A percentile compares a stretch with the other conserved stretches of the same genome.
Conservation (phyloP, 2,329 filamentous ascomycete species). For the Cryphonectria naterciae region DNA sequence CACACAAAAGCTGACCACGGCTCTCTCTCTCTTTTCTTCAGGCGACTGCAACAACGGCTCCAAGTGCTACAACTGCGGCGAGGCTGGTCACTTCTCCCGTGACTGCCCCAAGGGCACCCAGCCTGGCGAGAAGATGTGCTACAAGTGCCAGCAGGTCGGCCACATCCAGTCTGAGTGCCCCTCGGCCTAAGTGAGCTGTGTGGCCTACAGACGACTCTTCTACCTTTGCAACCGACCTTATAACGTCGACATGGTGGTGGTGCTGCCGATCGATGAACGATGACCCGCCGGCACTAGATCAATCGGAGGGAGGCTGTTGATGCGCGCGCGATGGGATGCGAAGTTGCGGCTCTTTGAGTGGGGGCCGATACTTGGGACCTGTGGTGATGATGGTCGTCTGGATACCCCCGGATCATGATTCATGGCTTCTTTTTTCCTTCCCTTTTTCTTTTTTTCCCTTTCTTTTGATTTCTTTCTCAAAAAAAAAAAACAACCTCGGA, state of each 20-base stretch:
- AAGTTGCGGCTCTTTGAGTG: constrained; percentile 30
- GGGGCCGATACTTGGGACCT: constrained; percentile 30
- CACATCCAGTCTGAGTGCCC: constrained; percentile 96
- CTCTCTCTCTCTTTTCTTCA: constrained; percentile 36
- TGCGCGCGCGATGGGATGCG: constrained; percentile 30
- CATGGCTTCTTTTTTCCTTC: constrained; percentile 26
- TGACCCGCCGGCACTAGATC: constrained; percentile 23
- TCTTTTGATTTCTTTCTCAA: neutral
- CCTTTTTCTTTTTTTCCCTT: constrained; percentile 13
- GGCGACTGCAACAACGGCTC: constrained; percentile 96
- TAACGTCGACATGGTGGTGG: constrained; percentile 22
- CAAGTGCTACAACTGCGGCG: constrained; percentile 99
- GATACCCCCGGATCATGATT: constrained; percentile 32
- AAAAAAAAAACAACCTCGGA: neutral
- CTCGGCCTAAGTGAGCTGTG: constrained; percentile 61
- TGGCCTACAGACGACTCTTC: constrained; percentile 30
- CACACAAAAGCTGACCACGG: constrained; percentile 19
- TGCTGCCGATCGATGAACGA: constrained; percentile 23
- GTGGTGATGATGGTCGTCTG: constrained; percentile 31
- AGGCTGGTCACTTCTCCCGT: constrained; percentile 91
- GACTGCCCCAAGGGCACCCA: constrained; percentile 94
- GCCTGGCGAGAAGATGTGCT: constrained; percentile 92
- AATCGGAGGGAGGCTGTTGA: constrained; percentile 29
- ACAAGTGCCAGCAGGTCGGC: constrained; percentile 85
- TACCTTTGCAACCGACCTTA: constrained; percentile 29